Evolutionary conservation across 176 grass and related monocot genomes (phyloP).

Genomic region (Neostapfia colusana): DNA sequence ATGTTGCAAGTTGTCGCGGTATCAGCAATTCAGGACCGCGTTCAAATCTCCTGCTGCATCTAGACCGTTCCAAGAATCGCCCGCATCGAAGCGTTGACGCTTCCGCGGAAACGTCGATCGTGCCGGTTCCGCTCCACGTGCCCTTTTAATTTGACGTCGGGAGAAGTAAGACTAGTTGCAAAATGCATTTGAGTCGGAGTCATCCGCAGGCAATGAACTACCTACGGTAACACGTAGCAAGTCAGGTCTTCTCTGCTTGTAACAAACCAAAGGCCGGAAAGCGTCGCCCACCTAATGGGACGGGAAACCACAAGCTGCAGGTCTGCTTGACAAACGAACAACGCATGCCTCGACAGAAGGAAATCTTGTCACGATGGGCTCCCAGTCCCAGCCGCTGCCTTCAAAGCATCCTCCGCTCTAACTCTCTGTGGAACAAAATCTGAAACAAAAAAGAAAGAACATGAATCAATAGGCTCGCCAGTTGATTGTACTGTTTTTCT

Average conservation of each 20-base stretch:
- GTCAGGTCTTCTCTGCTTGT: neutral
- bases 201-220: neutral
- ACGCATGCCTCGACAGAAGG: neutral
- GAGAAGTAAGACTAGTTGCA: too few species aligned
- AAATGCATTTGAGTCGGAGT: neutral
- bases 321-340: neutral
- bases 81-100: conserved; percentile 25
- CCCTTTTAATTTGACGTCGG: too few species aligned
- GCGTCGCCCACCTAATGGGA: too few species aligned
- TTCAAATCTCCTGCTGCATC: too few species aligned
- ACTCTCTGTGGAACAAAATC: conserved; percentile 82
- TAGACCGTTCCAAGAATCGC: neutral
- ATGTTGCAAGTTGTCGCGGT: neutral
- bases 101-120: neutral
- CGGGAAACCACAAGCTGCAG: neutral
- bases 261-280: neutral
- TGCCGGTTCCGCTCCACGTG: neutral
- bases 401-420: conserved; percentile 58
- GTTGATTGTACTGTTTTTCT: neutral
- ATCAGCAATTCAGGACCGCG: neutral
- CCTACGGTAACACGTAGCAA: too few species aligned
- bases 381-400: conserved; percentile 21
- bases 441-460: neutral
- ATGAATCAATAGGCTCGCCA: neutral
- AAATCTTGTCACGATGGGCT: conserved; percentile 16